These are phyloP conservation scores for Aspergillus bridgeri DNA, from an alignment of 495 filamentous ascomycete genomes.

Conservation along the genomic window DNA sequence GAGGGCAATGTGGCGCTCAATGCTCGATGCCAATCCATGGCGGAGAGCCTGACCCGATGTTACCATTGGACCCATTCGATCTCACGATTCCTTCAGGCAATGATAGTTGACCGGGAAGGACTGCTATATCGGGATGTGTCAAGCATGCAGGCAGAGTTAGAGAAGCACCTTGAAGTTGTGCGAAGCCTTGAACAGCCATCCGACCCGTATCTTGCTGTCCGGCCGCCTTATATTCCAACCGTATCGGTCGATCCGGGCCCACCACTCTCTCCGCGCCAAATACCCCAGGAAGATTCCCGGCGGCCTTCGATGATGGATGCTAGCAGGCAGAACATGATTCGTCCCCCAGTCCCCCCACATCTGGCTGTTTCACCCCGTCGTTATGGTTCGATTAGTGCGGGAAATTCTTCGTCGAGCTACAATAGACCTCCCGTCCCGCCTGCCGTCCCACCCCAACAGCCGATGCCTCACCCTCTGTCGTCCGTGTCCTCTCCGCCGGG, in stretches of 20 bases:
- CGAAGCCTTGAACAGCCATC: constrained; percentile 71
- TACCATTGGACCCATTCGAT: constrained; percentile 79
- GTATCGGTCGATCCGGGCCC: constrained; percentile 65
- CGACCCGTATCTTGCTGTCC: constrained; percentile 69
- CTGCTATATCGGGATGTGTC: constrained; percentile 59
- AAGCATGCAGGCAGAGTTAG: constrained; percentile 77
- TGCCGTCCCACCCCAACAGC: constrained; percentile 60
- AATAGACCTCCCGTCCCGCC: constrained; percentile 64
- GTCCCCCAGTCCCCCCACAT: constrained; percentile 75
- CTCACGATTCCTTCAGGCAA: constrained; percentile 63
- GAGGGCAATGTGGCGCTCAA: constrained; percentile 76
- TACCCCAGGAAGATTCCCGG: constrained; percentile 80
- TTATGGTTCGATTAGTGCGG: constrained; percentile 78
- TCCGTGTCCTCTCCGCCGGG: constrained; percentile 70
- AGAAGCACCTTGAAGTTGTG: constrained; percentile 73
- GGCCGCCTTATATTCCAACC: constrained; percentile 72
- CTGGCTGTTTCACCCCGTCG: constrained; percentile 74
- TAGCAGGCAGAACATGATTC: constrained; percentile 36
- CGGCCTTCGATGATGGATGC: constrained; percentile 52
- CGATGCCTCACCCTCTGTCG: constrained; percentile 72
- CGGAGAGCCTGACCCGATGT: constrained; percentile 75
- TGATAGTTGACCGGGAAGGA: constrained; percentile 65
- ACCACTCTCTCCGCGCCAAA: constrained; percentile 87
- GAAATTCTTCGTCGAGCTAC: constrained; percentile 67
- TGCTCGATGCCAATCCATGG: constrained; percentile 74